These are phyloP conservation scores for Plasmodium relictum DNA, from an alignment of 169 alveolate species.

Conservation along the genomic window DNA sequence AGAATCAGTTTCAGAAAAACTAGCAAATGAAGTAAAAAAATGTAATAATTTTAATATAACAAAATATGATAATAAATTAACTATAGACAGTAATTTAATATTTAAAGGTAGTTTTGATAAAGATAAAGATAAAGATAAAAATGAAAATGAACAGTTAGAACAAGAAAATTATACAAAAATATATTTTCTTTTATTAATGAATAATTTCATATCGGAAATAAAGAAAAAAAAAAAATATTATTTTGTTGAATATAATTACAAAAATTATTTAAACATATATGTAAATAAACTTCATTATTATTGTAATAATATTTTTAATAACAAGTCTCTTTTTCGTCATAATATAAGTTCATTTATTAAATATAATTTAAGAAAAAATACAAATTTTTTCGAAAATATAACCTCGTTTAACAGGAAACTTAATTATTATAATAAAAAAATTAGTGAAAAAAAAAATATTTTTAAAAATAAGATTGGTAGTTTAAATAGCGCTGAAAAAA, in stretches of 20 bases:
- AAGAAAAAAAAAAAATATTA: constrained; percentile 14
- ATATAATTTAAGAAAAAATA: not conserved
- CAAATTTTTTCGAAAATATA: constrained; percentile 5
- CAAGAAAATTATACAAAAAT: constrained; percentile 6
- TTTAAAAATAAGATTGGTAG: constrained; percentile 18
- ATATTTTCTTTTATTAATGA: constrained; percentile 25
- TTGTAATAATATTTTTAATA: constrained; percentile 44
- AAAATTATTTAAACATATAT: constrained; percentile 35
- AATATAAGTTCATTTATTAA: constrained; percentile 36
- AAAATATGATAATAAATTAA: too few species aligned
- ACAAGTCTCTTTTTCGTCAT: constrained; percentile 16
- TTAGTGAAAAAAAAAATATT: not conserved
- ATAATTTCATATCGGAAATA: constrained; percentile 8
- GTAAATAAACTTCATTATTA: constrained; percentile 56
- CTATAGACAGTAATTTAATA: too few species aligned
- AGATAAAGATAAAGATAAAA: too few species aligned
- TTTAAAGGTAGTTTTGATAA: too few species aligned
- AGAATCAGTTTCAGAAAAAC: not conserved
- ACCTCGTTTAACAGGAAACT: constrained; percentile 11
- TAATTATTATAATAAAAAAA: constrained; percentile 5
- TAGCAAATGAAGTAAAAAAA: too few species aligned
- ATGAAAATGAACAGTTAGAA: too few species aligned
- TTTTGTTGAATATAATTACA: constrained; percentile 4
- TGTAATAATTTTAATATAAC: not conserved
- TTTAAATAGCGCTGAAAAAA: constrained; percentile 11